Evolutionary conservation across 441 rosid genomes (phyloP), one percentile per base, ranked within the genome.

Genomic region (Capsella rubella): DNA sequence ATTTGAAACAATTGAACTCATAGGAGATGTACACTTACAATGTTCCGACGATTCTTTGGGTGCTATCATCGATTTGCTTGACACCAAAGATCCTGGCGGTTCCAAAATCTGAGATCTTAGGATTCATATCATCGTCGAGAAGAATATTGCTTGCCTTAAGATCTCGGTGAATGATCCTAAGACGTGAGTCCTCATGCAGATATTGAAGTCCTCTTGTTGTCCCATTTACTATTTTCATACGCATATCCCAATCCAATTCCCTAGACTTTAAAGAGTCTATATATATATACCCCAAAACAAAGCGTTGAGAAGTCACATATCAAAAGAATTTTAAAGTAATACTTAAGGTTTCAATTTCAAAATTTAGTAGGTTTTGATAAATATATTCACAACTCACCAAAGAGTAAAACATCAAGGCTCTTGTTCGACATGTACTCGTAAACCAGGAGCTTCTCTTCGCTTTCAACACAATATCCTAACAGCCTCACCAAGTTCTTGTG

Each of bases 401-500:
- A 59, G 18, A 59, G 64, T 21, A 58, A 6, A 18, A 18, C 63
- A 18, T 58, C 31, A 16, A 58, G 63, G 31, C 63, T 58, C 46
- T 58, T 58, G 37, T 37, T 58, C 2, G 46, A 5, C 31, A 58
- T 39, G 47, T 59, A 59, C 49, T 59, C 32, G 0, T 39, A 59
- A 11, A 21, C 13, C 39, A 59, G 64, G 31, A 59, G 64, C 12
- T 59, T 39, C 49, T 59, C 64, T 0, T 60, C 7, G 13, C 18
- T 21, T 0, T 59, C 49, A 39, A 39, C 32, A 21, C 49, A 59
- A 39, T 59, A 59, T 39, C 64, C 32, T 34, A 87, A 42, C 29
- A 87, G 82, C 74, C 87, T 82, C 0, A 82, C 87, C 14, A 87
- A 84, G 62, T 87, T 87, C 56, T 77, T 82, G 71, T 85, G 89